Conservation (phyloP, 371 early-diverging fungal genomes). For the Circinella umbellata region DNA sequence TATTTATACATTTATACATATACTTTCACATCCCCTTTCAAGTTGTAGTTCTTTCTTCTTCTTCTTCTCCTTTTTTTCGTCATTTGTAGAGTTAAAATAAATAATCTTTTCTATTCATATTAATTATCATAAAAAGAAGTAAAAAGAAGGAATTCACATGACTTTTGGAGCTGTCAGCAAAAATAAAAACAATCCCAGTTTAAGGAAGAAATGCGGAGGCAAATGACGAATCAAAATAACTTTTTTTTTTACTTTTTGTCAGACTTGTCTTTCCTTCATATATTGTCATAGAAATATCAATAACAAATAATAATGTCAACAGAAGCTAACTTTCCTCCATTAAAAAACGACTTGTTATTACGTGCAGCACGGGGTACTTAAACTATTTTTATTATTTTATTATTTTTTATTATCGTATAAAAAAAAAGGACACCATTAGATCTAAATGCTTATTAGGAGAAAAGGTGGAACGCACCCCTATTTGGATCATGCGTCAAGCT, state of each 20-base stretch:
- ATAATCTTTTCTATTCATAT: no score
- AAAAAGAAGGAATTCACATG: no score
- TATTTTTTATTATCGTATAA: not conserved
- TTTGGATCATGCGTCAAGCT: slow-evolving; percentile 99
- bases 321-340: slow-evolving; percentile 69
- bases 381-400: not conserved
- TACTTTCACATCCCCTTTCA: no score
- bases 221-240: no score
- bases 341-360: slow-evolving; percentile 91
- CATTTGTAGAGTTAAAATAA: no score
- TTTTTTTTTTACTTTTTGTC: not conserved
- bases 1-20: not conserved
- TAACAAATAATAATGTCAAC: not conserved
- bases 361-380: slow-evolving; percentile 79
- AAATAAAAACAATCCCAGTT: no score
- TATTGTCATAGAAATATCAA: not conserved
- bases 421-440: not conserved
- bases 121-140: no score
- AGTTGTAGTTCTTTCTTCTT: no score
- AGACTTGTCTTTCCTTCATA: not conserved
- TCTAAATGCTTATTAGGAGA: slow-evolving; percentile 56
- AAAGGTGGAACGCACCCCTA: slow-evolving; percentile 87
- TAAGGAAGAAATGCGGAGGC: no score
- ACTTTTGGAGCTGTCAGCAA: no score
- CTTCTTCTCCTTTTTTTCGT: no score